Base-by-base conservation (phyloP, 2,329 filamentous ascomycete genomes). In the Mariannaea sp. region DNA sequence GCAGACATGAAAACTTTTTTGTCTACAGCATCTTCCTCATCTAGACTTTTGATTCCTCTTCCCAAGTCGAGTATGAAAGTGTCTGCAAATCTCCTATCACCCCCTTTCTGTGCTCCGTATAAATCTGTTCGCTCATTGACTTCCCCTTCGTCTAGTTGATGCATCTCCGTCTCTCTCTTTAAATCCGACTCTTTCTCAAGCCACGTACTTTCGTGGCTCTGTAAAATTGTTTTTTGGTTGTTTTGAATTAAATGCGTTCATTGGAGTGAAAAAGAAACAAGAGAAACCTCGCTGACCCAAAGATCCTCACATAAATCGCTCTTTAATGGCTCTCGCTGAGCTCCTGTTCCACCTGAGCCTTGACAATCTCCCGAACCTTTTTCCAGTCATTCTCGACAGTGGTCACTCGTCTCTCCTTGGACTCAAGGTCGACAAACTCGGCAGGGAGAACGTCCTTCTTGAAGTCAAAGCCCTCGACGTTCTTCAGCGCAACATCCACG, bases 371-470 rank as follows among this genome's bases (percentile, higher is more conserved):
- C 58, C 90, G 79, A 14, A 96, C 88, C 17, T 81, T 84, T 71
- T 88, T 77, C 86, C 90, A 93, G 41, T 85, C 83, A 57, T 84
- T 88, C 35, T 82, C 83, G 16, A 92, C 86, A 35, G 80, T 77
- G 4, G 81, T 86, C 12, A 96, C 85, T 41, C 90, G 81, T 73
- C 82, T 88, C 71, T 92, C 87, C 75, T 86, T 86, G 65, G 86
- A 75, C 68, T 92, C 86, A 1, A 97, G 75, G 0, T 89, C 93
- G 27, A 88, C 75, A 68, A 97, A 94, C 74, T 97, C 90, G 52
- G 81, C 71, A 0, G 93, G 93, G 49, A 95, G 79, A 1, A 97
- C 88, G 58, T 87, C 83, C 57, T 80, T 72, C 33, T 83, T 78
- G 69, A 96, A 96, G 63, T 84, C 80, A 65, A 95, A 97, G 1